phyloP scores from a whole-genome alignment of 2,329 filamentous ascomycete species.

The Aspergillus intermedius region DNA sequence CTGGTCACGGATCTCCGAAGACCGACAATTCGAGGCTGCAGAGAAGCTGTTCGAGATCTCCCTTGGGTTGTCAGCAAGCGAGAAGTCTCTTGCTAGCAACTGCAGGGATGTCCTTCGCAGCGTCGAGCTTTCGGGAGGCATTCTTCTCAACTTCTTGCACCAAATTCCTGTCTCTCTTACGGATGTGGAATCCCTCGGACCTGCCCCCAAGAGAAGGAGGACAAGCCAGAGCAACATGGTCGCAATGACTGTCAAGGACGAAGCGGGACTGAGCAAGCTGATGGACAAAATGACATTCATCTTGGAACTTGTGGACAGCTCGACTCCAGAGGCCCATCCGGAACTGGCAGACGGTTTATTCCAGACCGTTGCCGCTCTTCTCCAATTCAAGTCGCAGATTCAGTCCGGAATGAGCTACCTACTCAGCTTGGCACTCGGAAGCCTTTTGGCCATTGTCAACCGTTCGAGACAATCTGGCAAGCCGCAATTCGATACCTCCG shows the following conservation, averaged over 20 bases:
- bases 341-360: constrained; percentile 75
- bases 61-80: constrained; percentile 21
- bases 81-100: constrained; percentile 24
- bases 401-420: constrained; percentile 86
- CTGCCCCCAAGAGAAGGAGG: constrained; percentile 70
- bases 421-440: constrained; percentile 75
- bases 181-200: constrained; percentile 64
- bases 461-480: constrained; percentile 51
- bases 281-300: constrained; percentile 78
- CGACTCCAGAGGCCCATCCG: constrained; percentile 65
- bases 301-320: constrained; percentile 78
- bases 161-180: constrained; percentile 63
- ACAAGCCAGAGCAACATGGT: constrained; percentile 67
- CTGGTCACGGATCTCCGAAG: constrained; percentile 52
- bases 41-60: constrained; percentile 38
- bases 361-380: constrained; percentile 75
- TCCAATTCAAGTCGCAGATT: constrained; percentile 72
- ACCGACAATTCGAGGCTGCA: constrained; percentile 30
- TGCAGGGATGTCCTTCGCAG: constrained; percentile 62
- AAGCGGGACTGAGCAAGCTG: constrained; percentile 58
- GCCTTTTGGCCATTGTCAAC: constrained; percentile 76
- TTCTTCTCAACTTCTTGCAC: constrained; percentile 66
- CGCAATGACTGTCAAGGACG: constrained; percentile 55
- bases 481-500: constrained; percentile 64
- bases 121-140: constrained; percentile 65